phyloP scores from a whole-genome alignment of 2,329 filamentous ascomycete genomes.

The Colletotrichum endophyticum region DNA sequence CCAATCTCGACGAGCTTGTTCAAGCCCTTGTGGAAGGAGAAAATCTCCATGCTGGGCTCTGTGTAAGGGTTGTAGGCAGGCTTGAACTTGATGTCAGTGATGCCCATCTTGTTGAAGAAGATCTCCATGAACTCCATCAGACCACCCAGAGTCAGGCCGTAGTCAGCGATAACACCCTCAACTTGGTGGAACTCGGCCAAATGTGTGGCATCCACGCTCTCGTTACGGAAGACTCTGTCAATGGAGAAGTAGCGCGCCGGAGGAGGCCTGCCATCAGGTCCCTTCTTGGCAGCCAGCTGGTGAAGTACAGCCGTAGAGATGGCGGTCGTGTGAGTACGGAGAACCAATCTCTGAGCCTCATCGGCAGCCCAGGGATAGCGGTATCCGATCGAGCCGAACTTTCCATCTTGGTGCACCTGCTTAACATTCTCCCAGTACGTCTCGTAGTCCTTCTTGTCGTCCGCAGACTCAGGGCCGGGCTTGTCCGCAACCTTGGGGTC shows the following conservation, averaged over 20 bases:
- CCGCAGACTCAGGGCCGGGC: constrained; percentile 60
- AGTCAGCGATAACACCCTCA: constrained; percentile 98
- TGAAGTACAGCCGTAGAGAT: constrained; percentile 91
- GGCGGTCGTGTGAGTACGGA: constrained; percentile 95
- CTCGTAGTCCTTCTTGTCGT: constrained; percentile 72
- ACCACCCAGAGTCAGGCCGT: constrained; percentile 88
- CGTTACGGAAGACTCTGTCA: constrained; percentile 97
- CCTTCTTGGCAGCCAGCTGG: constrained; percentile 82
- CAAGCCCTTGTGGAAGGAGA: constrained; percentile 89
- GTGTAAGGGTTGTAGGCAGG: constrained; percentile 96
- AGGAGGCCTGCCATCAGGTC: constrained; percentile 68
- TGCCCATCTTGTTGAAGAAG: constrained; percentile 97
- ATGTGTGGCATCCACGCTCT: constrained; percentile 96
- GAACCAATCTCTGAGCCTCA: constrained; percentile 84
- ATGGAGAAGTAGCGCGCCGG: constrained; percentile 97
- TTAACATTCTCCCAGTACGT: constrained; percentile 88
- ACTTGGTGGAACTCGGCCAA: constrained; percentile 98
- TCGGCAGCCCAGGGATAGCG: constrained; percentile 91
- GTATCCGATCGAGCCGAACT: constrained; percentile 95
- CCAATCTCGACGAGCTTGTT: constrained; percentile 96
- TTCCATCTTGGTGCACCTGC: constrained; percentile 87
- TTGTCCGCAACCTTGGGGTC: constrained; percentile 80
- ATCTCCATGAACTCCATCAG: constrained; percentile 92
- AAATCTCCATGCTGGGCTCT: constrained; percentile 97
- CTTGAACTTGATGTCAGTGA: constrained; percentile 87